Evolutionary conservation across 2,329 filamentous ascomycete species (phyloP).

Genomic region (Ascochyta rabiei): DNA sequence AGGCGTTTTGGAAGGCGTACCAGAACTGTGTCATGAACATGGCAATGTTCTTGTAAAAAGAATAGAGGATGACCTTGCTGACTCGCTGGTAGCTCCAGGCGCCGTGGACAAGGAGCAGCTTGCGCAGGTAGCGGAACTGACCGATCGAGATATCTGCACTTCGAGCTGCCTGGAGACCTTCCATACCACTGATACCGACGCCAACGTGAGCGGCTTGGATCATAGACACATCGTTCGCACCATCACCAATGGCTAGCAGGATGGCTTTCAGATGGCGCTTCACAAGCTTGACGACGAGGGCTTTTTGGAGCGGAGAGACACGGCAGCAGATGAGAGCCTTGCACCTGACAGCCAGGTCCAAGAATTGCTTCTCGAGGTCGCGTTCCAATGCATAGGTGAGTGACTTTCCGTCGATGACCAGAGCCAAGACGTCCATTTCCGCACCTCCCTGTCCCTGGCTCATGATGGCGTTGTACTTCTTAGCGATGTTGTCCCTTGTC

Average conservation of each 20-base stretch:
- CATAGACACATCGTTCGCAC: conserved; percentile 99
- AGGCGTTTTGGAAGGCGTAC: conserved; percentile 97
- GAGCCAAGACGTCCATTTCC: conserved; percentile 83
- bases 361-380: conserved; percentile 89
- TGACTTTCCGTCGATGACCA: conserved; percentile 96
- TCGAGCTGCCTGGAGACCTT: conserved; percentile 94
- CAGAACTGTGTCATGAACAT: conserved; percentile 99
- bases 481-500: conserved; percentile 86
- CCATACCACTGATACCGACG: conserved; percentile 94
- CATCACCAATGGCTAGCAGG: conserved; percentile 93
- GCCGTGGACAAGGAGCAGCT: conserved; percentile 91
- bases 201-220: conserved; percentile 98
- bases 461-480: conserved; percentile 89
- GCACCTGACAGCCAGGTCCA: conserved; percentile 92
- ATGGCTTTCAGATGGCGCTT: conserved; percentile 93
- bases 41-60: conserved; percentile 99
- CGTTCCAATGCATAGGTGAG: conserved; percentile 91
- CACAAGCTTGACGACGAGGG: conserved; percentile 95
- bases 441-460: conserved; percentile 78
- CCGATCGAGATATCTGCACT: conserved; percentile 95
- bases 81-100: conserved; percentile 98
- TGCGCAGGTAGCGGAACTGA: conserved; percentile 93
- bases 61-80: conserved; percentile 96
- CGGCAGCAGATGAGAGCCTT: conserved; percentile 98
- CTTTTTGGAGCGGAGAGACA: conserved; percentile 96